Percentiles rank a stretch among this genome's conserved stretches.
Evolutionary conservation across 2,329 filamentous ascomycete species (phyloP).

Genomic region (Paradendryphiella salina): DNA sequence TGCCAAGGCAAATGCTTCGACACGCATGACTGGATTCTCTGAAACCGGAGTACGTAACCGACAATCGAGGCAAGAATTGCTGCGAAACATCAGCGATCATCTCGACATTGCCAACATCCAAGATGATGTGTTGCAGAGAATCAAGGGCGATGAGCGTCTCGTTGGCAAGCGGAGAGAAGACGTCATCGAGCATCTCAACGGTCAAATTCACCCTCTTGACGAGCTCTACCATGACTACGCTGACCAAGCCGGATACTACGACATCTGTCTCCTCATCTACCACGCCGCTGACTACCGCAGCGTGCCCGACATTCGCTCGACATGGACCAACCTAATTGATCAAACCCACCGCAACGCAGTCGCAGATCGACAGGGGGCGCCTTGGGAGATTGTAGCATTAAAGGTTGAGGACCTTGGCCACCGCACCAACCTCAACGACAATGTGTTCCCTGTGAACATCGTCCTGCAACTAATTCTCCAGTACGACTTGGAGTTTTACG

Average conservation of each 20-base stretch:
- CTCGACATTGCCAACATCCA: slow-evolving; percentile 95
- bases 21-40: slow-evolving; percentile 73
- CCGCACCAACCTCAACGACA: slow-evolving; percentile 59
- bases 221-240: slow-evolving; percentile 93
- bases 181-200: slow-evolving; percentile 71
- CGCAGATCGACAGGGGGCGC: slow-evolving; percentile 54
- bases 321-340: slow-evolving; percentile 82
- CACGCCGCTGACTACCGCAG: slow-evolving; percentile 90
- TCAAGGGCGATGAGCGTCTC: slow-evolving; percentile 74
- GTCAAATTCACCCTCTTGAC: slow-evolving; percentile 74
- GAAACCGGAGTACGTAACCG: slow-evolving; percentile 54
- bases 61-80: slow-evolving; percentile 79
- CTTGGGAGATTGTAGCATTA: slow-evolving; percentile 71
- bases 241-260: slow-evolving; percentile 89
- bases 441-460: slow-evolving; percentile 58
- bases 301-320: slow-evolving; percentile 76
- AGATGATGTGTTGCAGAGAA: slow-evolving; percentile 80
- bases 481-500: slow-evolving; percentile 54
- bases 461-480: slow-evolving; percentile 43
- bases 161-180: slow-evolving; percentile 63
- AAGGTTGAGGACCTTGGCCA: slow-evolving; percentile 61
- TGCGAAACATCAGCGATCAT: slow-evolving; percentile 81
- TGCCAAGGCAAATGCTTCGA: slow-evolving; percentile 90
- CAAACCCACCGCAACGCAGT: slow-evolving; percentile 60
- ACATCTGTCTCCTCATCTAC: slow-evolving; percentile 90